These are phyloP conservation scores for Eucalyptus tenuipes DNA, from an alignment of 345 rosid genomes.

Conservation along the genomic window DNA sequence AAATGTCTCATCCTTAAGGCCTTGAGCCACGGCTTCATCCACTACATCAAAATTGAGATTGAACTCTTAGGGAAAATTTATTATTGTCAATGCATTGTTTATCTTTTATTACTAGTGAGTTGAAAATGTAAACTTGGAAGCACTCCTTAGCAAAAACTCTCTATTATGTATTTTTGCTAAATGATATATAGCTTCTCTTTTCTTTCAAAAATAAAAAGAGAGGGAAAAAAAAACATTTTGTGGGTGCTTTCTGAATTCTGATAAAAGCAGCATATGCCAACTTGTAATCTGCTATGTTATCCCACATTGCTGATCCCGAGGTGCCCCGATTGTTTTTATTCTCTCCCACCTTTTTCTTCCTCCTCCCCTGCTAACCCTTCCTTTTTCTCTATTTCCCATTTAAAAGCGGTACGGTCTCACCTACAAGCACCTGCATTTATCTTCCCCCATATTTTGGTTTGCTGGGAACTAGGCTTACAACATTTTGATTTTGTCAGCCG, in stretches of 20 bases:
- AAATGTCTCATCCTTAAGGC: not conserved
- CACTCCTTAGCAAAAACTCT: not conserved
- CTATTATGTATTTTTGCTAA: not conserved
- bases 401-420: not conserved
- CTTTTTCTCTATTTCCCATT: not conserved
- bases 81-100: not conserved
- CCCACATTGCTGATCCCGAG: not conserved
- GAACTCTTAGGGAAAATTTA: not conserved
- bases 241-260: not conserved
- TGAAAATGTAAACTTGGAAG: not conserved
- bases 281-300: not conserved
- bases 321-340: not conserved
- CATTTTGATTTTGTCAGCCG: not conserved
- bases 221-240: not conserved
- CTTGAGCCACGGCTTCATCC: not conserved
- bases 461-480: not conserved
- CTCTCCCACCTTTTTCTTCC: not conserved
- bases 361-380: not conserved
- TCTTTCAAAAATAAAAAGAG: not conserved
- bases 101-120: fast-evolving
- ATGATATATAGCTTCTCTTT: not conserved
- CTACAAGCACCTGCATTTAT: not conserved
- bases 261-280: not conserved
- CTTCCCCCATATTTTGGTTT: not conserved
- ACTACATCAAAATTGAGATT: not conserved